phyloP scores from a whole-genome alignment of 1,139 yeast species.

The Hansenula sp. region DNA sequence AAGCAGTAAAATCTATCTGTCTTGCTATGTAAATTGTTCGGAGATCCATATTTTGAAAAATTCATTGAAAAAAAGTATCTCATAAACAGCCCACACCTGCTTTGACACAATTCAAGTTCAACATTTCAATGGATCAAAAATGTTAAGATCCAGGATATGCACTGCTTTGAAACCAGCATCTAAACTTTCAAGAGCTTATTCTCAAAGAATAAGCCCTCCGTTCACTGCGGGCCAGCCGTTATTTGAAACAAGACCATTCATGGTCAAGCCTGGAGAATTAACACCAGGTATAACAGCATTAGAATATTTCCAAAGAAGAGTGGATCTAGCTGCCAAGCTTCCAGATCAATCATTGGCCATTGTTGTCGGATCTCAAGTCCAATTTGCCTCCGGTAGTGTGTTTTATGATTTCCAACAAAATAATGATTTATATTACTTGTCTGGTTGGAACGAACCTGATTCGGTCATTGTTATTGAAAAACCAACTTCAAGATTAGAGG shows the following conservation, averaged over 20 bases:
- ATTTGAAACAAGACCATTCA: conserved; percentile 77
- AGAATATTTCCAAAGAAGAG: conserved; percentile 76
- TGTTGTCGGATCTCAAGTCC: conserved; percentile 65
- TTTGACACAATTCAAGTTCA: background rate
- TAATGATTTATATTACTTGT: conserved; percentile 78
- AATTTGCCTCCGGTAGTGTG: conserved; percentile 85
- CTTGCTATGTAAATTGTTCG: background rate
- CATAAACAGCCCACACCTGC: background rate
- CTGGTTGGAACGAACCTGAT: conserved; percentile 94
- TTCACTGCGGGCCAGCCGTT: conserved; percentile 75
- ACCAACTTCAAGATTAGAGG: conserved; percentile 46
- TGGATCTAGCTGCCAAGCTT: conserved; percentile 48
- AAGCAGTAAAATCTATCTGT: too few species aligned
- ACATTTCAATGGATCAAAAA: background rate
- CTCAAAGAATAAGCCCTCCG: conserved; percentile 15
- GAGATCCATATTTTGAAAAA: background rate
- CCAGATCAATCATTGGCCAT: conserved; percentile 70
- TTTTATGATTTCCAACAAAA: conserved; percentile 91
- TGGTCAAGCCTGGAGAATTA: conserved; percentile 69
- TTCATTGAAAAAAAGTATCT: background rate
- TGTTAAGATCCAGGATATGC: background rate
- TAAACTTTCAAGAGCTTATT: background rate
- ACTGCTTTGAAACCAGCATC: background rate
- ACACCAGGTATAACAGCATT: conserved; percentile 85
- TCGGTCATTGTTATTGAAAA: conserved; percentile 75